Base-by-base conservation (phyloP, 2,329 filamentous ascomycete genomes). In the Botrytis deweyae region DNA sequence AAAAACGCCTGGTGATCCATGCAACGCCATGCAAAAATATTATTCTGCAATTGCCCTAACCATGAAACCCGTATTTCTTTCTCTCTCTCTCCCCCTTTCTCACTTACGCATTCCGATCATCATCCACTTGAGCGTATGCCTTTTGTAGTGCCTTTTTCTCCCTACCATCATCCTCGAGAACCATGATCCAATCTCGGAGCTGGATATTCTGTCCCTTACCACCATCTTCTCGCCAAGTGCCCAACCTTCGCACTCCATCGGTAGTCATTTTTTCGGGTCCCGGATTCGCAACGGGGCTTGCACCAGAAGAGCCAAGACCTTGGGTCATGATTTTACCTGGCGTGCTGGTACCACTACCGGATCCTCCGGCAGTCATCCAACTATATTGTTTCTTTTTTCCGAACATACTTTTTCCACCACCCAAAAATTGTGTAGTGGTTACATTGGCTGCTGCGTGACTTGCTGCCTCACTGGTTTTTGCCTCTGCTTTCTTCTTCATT, bases 361-460 rank as follows among this genome's bases (percentile, higher is more conserved):
- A 62, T 9, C 83, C 84, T 66, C 86, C 88, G 20, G 87, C 86
- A 83, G 72, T 87, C 22, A 85, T 91, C 91, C 94, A 91, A 92
- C 92, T 94, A 46, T 89, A 88, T 80, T 94, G 94, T 81, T 92
- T 92, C 81, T 89, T 90, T 77, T 88, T 89, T 70, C 87, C 86
- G 74, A 87, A 87, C 1, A 87, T 83, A 7, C 88, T 88, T 81
- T 89, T 88, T 81, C 88, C 87, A 78, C 88, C 87, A 73, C 92
- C 91, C 62, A 94, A 87, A 1, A 93, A 93, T 85, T 94, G 88
- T 76, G 89, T 90, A 72, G 93, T 93, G 0, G 95, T 97, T 72
- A 90, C 87, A 81, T 98, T 97, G 40, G 95, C 94, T 76, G 91
- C 92, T 36, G 91, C 90, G 77, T 95, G 94, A 77, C 91, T 92